Evolutionary conservation across 1,284 basidiomycete genomes (phyloP), one percentile per base, ranked within the genome.

Genomic region (Cryptococcus sp.): DNA sequence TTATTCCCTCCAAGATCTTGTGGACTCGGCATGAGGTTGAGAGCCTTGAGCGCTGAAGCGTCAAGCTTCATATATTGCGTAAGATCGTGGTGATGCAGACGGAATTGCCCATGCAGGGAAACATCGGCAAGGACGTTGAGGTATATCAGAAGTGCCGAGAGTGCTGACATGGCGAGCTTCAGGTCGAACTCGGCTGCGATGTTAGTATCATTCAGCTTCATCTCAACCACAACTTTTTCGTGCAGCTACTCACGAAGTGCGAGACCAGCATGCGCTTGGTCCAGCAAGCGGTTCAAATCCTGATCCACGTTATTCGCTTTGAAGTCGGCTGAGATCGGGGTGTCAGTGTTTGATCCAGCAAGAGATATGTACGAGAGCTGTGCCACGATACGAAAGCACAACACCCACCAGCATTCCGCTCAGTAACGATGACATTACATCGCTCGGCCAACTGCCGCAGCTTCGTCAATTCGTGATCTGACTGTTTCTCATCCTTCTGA

Each of bases 21-120:
- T 0, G 86, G 83, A 41, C 85, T 83, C 47, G 94, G 92, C 52
- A 91, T 87, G 15, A 98, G 82, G 70, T 91, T 93, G 38, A 99
- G 81, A 0, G 96, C 95, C 38, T 91, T 86, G 19, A 99, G 81
- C 0, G 96, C 96, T 62, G 93, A 95, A 1, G 93, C 91, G 76
- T 99, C 96, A 15, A 99, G 85, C 59, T 89, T 89, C 89, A 99
- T 96, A 76, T 89, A 99, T 72, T 93, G 93, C 0, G 89, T 86
- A 0, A 99, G 83, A 72, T 99, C 94, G 75, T 99, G 94, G 0
- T 88, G 90, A 50, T 84, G 84, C 11, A 99, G 83, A 10, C 83
- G 84, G 80, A 88, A 99, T 65, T 88, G 85, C 49, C 88, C 88
- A 68, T 91, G 88, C 72, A 96, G 93, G 7, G 86, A 83, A 5